phyloP scores from a whole-genome alignment of 345 rosid genomes.

The Dimocarpus longan region DNA sequence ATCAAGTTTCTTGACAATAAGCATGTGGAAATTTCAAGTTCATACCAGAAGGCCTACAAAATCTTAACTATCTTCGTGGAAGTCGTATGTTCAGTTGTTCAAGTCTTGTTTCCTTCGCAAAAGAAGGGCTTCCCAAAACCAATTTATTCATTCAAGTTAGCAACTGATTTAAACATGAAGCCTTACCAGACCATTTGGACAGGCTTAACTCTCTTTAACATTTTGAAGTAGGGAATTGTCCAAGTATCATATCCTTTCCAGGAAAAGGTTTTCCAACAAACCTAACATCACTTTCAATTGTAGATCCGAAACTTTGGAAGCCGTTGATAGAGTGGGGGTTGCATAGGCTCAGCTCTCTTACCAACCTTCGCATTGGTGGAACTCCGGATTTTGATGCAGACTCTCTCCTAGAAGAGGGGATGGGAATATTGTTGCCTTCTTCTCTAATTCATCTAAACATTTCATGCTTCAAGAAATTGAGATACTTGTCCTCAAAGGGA shows the following conservation, averaged over 20 bases:
- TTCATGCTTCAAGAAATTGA: background rate
- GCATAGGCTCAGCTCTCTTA: constrained; percentile 4
- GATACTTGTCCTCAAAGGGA: background rate
- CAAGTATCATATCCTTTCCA: background rate
- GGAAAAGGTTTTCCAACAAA: background rate
- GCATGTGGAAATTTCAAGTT: background rate
- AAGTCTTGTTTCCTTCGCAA: background rate
- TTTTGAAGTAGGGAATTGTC: background rate
- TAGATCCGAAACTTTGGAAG: background rate
- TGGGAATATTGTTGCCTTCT: background rate
- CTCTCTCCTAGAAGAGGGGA: background rate
- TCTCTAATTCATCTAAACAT: background rate
- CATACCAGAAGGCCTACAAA: background rate
- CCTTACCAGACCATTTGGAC: background rate
- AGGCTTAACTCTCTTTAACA: background rate
- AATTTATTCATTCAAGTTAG: background rate
- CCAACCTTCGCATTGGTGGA: background rate
- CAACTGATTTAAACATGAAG: background rate
- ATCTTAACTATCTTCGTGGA: background rate
- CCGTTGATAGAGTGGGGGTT: constrained; percentile 1
- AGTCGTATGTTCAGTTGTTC: background rate
- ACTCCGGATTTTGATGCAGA: background rate
- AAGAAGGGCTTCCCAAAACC: constrained; percentile 1
- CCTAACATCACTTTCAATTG: background rate
- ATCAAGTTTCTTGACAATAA: too few relatives aligned